Percentiles rank a stretch among this genome's conserved stretches.
These are phyloP conservation scores for Diaporthe longicolla DNA, from an alignment of 2,329 filamentous ascomycete species.

Conservation along the genomic window DNA sequence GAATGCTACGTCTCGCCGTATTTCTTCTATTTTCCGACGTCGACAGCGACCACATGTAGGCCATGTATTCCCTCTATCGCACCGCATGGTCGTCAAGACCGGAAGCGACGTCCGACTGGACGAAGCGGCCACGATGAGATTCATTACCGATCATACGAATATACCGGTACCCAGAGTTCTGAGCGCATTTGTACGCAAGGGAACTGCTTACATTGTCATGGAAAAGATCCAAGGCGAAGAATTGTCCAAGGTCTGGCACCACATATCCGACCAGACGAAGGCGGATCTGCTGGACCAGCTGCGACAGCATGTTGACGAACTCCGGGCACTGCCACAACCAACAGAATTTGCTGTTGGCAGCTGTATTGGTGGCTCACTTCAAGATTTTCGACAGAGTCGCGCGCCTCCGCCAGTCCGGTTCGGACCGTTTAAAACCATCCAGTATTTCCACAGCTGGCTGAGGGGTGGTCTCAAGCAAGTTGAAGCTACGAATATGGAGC, in stretches of 20 bases:
- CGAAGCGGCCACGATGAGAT: conserved; percentile 9
- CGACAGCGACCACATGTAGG: conserved; percentile 3
- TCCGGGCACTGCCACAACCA: neutral
- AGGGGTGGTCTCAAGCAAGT: neutral
- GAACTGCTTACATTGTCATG: neutral
- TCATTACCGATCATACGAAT: neutral
- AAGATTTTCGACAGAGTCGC: conserved; percentile 5
- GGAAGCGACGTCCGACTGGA: neutral
- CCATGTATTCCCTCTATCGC: neutral
- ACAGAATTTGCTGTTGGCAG: neutral
- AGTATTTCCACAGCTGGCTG: conserved; percentile 9
- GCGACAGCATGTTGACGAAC: neutral
- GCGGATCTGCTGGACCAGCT: neutral
- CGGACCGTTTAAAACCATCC: conserved; percentile 1
- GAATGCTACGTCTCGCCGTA: neutral
- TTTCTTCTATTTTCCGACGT: neutral
- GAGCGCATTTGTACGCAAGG: neutral
- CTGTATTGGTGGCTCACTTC: neutral
- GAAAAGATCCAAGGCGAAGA: neutral
- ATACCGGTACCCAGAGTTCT: neutral
- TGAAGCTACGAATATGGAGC: neutral
- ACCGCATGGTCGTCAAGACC: conserved; percentile 3
- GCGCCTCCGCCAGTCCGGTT: neutral
- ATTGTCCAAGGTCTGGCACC: neutral
- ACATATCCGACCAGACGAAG: neutral